Base-by-base conservation (phyloP, 2,329 filamentous ascomycete species). In the Curvularia verruculosa region DNA sequence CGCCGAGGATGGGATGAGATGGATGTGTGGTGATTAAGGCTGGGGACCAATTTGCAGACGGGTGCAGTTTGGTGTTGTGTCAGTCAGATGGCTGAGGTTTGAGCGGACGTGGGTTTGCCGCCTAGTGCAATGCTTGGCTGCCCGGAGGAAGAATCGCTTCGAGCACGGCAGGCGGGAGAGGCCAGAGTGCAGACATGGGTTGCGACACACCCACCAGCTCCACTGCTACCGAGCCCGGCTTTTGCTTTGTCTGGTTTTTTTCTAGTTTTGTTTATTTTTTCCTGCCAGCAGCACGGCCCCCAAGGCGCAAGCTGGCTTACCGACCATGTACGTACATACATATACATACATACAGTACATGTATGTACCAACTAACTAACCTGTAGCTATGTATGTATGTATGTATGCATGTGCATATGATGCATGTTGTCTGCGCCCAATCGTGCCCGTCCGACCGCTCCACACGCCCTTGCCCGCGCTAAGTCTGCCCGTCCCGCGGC, bases 1-100 rank as follows among this genome's bases (percentile, higher is more conserved):
- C 68, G 61, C 67, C 64, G 54, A 52, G 41, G 18, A 49, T 40
- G 44, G 50, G 64, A 65, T 40, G 44, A 46, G 63, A 65, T 70
- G 65, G 58, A 58, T 52, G 55, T 59, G 58, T 23, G 60, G 41
- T 57, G 54, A 39, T 61, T 40, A 44, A 31, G 40, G 34, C 26
- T 41, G 47, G 26, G n/a, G 43, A n/a, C 40, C 40, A 45, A 26
- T 15, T 37, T 52, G 50, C 52, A 43, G 46, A 52, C 45, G 51
- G 53, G 59, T 62, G 59, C 58, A 56, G 58, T 18, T 40, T 54
- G 61, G 43, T 46, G 59, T 51, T 50, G 56, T 52, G 56, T 39
- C 31, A 39, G 54, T 39, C 48, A 43, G 55, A 56, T 56, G 52
- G 57, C 49, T 59, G 61, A 61, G 54, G 56, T 58, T 60, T 62